Base-by-base conservation (phyloP, 2,329 filamentous ascomycete genomes). In the Zalaria obscura region DNA sequence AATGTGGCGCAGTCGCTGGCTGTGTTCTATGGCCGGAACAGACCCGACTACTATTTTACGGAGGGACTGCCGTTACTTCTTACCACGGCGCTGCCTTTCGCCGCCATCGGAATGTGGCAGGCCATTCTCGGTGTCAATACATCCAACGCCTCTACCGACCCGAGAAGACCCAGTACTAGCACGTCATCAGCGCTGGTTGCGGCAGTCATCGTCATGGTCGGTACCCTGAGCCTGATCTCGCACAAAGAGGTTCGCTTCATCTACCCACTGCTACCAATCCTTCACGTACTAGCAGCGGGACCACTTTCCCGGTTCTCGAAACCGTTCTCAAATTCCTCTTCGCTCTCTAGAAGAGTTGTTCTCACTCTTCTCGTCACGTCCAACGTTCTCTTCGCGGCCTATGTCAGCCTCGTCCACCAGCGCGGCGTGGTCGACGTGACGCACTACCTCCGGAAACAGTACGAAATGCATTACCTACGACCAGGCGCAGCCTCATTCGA, bases 161-260 rank as follows among this genome's bases (percentile, higher is more conserved):
- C 31, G 11, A 31, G 34, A 29, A 51, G 65, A 56, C 5, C 18
- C 11, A 28, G 7, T n/a, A 11, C 8, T 10, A 38, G 28, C 43
- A 56, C 25, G 54, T 65, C 46, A n/a, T 32, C n/a, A 9, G 36
- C 46, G 7, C 35, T 48, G 32, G 69, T 72, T 31, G 63, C 88
- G 5, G 68, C 76, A 6, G 67, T 69, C 5, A 45, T 54, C 27
- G 67, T 75, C 5, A 69, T 80, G 35, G 47, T 79, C 41, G 82
- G 80, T 43, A 63, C 83, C 6, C 71, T 96, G 29, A 93, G 85
- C 1, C 56, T 83, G 37, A 83, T 96, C 50, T 78, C 86, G 1
- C 91, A 98, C 65, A 98, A 98, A 60, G 91, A 98, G 69, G 84
- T 94, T 52, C 85, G 91, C 54, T 98, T 98, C 66, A 83, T 96